Base-by-base conservation (phyloP, 768 basidiomycete genomes). In the Fomitopsis pulvina region DNA sequence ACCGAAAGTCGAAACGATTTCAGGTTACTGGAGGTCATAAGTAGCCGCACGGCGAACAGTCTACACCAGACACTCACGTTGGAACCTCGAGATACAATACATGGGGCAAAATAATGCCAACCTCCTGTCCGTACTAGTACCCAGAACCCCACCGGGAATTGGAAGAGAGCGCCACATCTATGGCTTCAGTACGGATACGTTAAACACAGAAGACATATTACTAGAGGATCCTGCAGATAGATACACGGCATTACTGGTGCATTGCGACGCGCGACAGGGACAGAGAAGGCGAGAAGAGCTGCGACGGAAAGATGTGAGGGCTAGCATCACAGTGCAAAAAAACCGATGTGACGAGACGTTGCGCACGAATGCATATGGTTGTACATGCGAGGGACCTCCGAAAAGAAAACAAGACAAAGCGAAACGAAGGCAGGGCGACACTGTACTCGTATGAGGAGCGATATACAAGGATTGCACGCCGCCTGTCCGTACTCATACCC, bases 281-380 rank as follows among this genome's bases (percentile, higher is more conserved):
- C n/a, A n/a, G n/a, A 16, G 39, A 41, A 11, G n/a, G 48, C 37
- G 53, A 48, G 47, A 45, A 27, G 34, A 47, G 24, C 43, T 43
- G 40, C 26, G 38, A 53, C 28, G 46, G 52, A 32, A 32, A 45
- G 29, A 40, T n/a, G 42, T 29, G 24, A 42, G 40, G 41, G 52
- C 18, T 8, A 43, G 43, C 28, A 34, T 41, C 40, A 48, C 52
- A 47, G 50, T 55, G 53, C 52, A 51, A 40, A 38, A 30, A 48
- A 48, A 51, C 14, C 50, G 32, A 54, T 21, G 45, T 46, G 38
- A 54, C 57, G 50, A 49, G 52, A 50, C 24, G 52, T 51, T 57
- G 59, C 55, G 57, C 60, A 62, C 55, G 59, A 58, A 54, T 57
- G 63, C 59, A 57, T 58, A 60, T 57, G 45, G 52, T 63, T 59